Conservation (phyloP, 768 basidiomycete species). For the Boletus vermiculosoides region DNA sequence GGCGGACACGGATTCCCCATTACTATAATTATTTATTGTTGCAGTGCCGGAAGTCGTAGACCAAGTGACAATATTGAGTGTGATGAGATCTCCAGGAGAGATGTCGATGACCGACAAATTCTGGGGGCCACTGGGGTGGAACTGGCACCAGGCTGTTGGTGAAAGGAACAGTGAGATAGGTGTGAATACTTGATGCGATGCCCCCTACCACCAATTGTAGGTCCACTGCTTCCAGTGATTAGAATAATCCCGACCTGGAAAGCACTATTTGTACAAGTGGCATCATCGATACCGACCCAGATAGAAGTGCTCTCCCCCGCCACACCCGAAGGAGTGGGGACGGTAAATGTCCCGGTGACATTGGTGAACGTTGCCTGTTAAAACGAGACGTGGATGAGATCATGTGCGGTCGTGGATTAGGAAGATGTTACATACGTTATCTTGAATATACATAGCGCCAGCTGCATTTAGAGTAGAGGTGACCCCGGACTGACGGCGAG, state of each 20-base stretch:
- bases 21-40: background rate
- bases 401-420: too few relatives aligned
- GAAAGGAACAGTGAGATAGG: too few relatives aligned
- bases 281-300: conserved; percentile 14
- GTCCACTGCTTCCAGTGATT: background rate
- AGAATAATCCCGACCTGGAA: conserved; percentile 3
- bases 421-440: too few relatives aligned
- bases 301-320: background rate
- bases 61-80: background rate
- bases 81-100: conserved; percentile 7
- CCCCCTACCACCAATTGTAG: too few relatives aligned
- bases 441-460: too few relatives aligned
- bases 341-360: conserved; percentile 4
- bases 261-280: background rate
- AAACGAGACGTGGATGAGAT: too few relatives aligned
- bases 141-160: too few relatives aligned
- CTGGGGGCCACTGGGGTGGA: too few relatives aligned
- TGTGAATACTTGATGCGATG: too few relatives aligned
- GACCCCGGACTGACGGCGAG: too few relatives aligned
- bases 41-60: background rate
- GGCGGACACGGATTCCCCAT: background rate
- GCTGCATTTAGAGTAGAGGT: too few relatives aligned
- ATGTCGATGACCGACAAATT: background rate
- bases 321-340: background rate
- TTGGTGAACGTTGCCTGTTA: background rate